Base-by-base conservation (phyloP, 2,329 filamentous ascomycete genomes). In the Exophiala lecanii-corni region DNA sequence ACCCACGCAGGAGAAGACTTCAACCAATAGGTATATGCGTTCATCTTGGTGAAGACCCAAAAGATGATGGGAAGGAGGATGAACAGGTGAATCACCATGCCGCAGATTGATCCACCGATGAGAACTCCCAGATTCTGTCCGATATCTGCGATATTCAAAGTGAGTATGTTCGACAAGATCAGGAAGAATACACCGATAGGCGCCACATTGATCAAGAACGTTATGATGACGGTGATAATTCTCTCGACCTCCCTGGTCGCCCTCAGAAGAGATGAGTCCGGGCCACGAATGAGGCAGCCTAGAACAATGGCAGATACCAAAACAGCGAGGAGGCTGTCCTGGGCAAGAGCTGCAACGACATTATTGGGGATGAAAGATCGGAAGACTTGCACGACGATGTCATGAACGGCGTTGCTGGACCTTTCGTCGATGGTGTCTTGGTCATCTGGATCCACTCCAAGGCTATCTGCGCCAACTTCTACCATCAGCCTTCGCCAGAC, bases 171-270 rank as follows among this genome's bases (percentile, higher is more conserved):
- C 30, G 71, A 63, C 45, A 76, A 56, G 49, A 76, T 75, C 26
- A 75, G 59, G 59, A 72, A 75, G 59, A 76, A 76, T 40, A 76
- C 71, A 51, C 73, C 73, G 20, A 74, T 61, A 1, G 73, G 73
- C 0, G 73, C 72, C 4, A 69, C 45, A 43, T 71, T 61, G 58
- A 76, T 75, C 21, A 76, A 60, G 35, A 67, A 69, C 1, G 62
- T 68, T 48, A 75, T 73, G 50, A 73, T 57, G 21, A 59, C 61
- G 42, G 65, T 67, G 45, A 75, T 65, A 41, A 76, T 67, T 12
- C 57, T 57, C 48, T 76, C 72, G 25, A 76, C 59, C 54, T 76
- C 73, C 19, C 64, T 62, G 3, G 70, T 58, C 0, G 67, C 68
- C 16, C 63, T 62, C 23, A 75, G 54, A 13, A 76, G 60, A 3